Base-by-base conservation (phyloP, 257 asterid genomes). In the Penstemon newberryi region DNA sequence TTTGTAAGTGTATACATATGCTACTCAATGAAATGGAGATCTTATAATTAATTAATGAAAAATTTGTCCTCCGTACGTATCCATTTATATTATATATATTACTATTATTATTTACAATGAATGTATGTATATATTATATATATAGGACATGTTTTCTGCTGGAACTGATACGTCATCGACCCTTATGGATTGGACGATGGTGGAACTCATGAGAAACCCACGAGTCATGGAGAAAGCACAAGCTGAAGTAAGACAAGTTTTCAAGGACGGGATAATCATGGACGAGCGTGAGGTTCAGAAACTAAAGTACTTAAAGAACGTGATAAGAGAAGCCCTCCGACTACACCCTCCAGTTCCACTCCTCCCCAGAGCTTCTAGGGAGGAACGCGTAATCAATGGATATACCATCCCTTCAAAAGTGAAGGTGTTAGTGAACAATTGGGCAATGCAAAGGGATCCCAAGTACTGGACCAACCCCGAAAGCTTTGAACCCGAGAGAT, bases 401-500 rank as follows among this genome's bases (percentile, higher is more conserved):
- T 73, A 64, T 65, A 54, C 65, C 1, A 71, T 79, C 6, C 81
- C 84, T 0, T 50, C 58, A 1, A 70, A 67, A 10, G 38, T 40
- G 0, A 79, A 39, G 45, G 65, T 82, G 7, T 3, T 80, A 12
- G 74, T 83, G 0, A 80, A 83, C 52, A 70, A 62, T 13, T 78
- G 82, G 82, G 78, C 71, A 4, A 81, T 77, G 41, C 71, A 77
- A 0, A 64, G 80, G 44, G 85, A 80, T 67, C 72, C 84, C 0
- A 40, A 51, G 7, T 67, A 75, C 9, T 73, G 84, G 86, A 18
- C 11, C 0, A 50, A 78, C 41, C 75, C 79, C 0, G 83, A 78
- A 39, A 56, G 53, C 53, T 78, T 64, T 7, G 40, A 51, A 42
- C 83, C 79, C 4, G 76, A 57, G 63, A 18, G 75, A 42, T 76